Evolutionary conservation across 345 rosid species (phyloP).

Genomic region (Trapa incisa): DNA sequence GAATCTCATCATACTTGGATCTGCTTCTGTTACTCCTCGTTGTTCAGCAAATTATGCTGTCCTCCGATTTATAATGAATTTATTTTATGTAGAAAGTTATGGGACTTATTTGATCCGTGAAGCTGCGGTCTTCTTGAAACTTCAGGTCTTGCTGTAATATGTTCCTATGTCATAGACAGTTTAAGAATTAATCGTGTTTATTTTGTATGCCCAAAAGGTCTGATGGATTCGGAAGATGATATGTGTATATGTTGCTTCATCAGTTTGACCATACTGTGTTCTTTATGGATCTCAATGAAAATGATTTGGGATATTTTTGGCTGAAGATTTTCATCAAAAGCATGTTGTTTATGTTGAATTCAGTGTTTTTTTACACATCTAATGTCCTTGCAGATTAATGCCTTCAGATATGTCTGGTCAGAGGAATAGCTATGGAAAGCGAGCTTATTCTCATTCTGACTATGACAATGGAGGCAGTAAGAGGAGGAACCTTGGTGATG

Average conservation of each 20-base stretch:
- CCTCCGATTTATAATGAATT: not conserved
- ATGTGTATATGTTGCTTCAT: not conserved
- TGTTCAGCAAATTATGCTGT: not conserved
- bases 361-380: not conserved
- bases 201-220: not conserved
- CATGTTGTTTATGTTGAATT: not conserved
- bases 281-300: not conserved
- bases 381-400: not conserved
- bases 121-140: not conserved
- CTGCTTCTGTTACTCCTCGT: not conserved
- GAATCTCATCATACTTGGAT: not conserved
- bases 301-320: not conserved
- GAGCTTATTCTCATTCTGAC: constrained; percentile 65
- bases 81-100: not conserved
- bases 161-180: not conserved
- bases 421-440: constrained; percentile 68
- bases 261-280: not conserved
- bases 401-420: constrained; percentile 52
- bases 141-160: not conserved
- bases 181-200: not conserved
- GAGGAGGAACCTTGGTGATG: constrained; percentile 60
- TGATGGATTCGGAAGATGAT: not conserved
- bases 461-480: constrained; percentile 55
- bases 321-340: not conserved
- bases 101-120: not conserved